phyloP scores from a whole-genome alignment of 805 yeast genomes.

The Yarrowia divulgata region DNA sequence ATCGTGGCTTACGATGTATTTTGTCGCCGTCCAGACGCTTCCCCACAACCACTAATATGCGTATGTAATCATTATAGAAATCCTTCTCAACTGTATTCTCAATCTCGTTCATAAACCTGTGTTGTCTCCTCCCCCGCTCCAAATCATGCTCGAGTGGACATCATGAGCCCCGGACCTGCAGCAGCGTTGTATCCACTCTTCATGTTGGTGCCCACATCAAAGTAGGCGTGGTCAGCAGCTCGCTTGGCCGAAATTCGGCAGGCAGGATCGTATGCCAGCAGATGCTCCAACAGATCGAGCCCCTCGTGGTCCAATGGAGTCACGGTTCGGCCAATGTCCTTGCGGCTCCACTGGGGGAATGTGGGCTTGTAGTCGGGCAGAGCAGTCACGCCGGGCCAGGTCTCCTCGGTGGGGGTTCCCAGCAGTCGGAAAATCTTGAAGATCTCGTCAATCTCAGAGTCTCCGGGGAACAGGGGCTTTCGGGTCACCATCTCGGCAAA shows the following conservation, averaged over 20 bases:
- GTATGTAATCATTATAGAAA: slow-evolving; percentile 37
- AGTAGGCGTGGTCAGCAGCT: slow-evolving; percentile 88
- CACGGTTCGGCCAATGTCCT: slow-evolving; percentile 69
- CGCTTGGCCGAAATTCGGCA: slow-evolving; percentile 92
- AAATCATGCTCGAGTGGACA: slow-evolving; percentile 32
- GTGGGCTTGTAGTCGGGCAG: slow-evolving; percentile 93
- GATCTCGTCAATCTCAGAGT: slow-evolving; percentile 96
- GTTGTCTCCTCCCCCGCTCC: background rate
- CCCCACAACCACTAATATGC: slow-evolving; percentile 9
- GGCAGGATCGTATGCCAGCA: slow-evolving; percentile 92
- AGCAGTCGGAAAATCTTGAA: slow-evolving; percentile 88
- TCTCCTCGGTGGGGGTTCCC: slow-evolving; percentile 92
- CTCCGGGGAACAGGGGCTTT: slow-evolving; percentile 95
- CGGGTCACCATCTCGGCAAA: slow-evolving; percentile 98
- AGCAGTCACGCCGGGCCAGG: slow-evolving; percentile 92
- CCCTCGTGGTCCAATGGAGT: slow-evolving; percentile 86
- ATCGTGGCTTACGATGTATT: too few relatives aligned
- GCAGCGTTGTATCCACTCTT: slow-evolving; percentile 36
- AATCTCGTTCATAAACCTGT: background rate
- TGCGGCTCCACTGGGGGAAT: slow-evolving; percentile 88
- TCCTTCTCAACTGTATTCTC: slow-evolving; percentile 28
- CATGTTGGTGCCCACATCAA: slow-evolving; percentile 47
- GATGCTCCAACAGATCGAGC: slow-evolving; percentile 73
- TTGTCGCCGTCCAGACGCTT: too few relatives aligned
- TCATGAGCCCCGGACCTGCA: slow-evolving; percentile 34